phyloP scores from a whole-genome alignment of 345 rosid genomes.

The Salix exigua region DNA sequence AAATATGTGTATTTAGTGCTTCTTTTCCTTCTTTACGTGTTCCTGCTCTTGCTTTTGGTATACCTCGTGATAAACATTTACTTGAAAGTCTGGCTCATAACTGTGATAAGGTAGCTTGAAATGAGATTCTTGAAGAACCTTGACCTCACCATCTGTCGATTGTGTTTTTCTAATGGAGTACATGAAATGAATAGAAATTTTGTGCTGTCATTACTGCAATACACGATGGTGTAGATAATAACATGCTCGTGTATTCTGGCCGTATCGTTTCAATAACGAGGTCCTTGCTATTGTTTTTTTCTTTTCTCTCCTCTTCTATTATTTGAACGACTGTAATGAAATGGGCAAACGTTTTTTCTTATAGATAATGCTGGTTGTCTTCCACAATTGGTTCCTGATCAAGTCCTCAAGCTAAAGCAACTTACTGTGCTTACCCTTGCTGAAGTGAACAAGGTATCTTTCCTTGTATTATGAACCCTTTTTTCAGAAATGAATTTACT shows the following conservation, averaged over 20 bases:
- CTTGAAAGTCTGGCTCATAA: not conserved
- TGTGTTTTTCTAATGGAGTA: not conserved
- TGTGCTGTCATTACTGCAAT: not conserved
- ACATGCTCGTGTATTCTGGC: not conserved
- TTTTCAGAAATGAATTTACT: not conserved
- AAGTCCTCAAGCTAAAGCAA: constrained; percentile 84
- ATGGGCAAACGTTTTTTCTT: constrained; percentile 14
- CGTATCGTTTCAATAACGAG: not conserved
- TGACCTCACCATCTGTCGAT: not conserved
- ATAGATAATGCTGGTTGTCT: constrained; percentile 56
- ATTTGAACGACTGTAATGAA: not conserved
- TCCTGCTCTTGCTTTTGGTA: not conserved
- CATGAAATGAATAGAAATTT: not conserved
- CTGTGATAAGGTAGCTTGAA: not conserved
- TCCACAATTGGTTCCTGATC: constrained; percentile 68
- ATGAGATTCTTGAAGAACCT: not conserved
- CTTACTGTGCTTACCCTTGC: constrained; percentile 93
- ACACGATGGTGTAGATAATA: not conserved
- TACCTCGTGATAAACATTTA: not conserved
- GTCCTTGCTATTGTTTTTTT: not conserved
- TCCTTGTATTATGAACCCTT: not conserved
- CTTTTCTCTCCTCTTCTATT: not conserved
- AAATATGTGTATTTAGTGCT: not conserved
- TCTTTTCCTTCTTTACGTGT: not conserved
- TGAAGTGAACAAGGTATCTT: constrained; percentile 72